Base-by-base conservation (phyloP, 805 yeast species). In the Kuraishia piskuri region DNA sequence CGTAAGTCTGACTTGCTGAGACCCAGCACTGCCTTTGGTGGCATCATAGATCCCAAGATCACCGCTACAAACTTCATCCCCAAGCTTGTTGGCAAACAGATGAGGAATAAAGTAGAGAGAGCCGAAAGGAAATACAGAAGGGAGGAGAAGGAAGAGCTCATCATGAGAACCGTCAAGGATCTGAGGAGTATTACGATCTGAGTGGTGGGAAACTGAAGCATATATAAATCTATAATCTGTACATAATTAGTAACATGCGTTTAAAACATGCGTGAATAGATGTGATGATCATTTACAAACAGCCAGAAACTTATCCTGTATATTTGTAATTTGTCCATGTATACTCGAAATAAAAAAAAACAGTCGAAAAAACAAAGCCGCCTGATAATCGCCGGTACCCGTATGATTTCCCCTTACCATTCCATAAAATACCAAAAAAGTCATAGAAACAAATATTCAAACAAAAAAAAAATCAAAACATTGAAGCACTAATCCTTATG, bases 21-120 rank as follows among this genome's bases (percentile, higher is more conserved):
- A 63, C 90, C 92, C 14, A 77, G 83, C 46, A 78, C 75, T 31
- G 86, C 90, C 1, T 89, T 85, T 63, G 90, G 78, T 48, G 97
- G 97, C 22, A 70, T 86, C 55, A 73, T 76, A 55, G 72, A 74
- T 54, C 68, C 63, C 50, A 76, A 76, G 24, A 84, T 82, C 46
- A 76, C 79, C n/a, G 79, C 88, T 8, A 75, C 76, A 68, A 84
- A 88, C 21, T 87, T 81, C 60, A 72, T 85, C n/a, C 79, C 89
- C 48, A 76, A 72, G 61, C 68, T 65, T 40, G 60, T 78, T 21
- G 69, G 69, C 55, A 72, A 76, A 58, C 70, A 74, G 60, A 64
- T 84, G 71, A 80, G 80, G 60, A 67, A 69, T 54, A 76, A 72
- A 17, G 24, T 20, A 66, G 62, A 65, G 51, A 62, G 64, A 55